Conservation (phyloP, 495 filamentous ascomycete genomes). For the Penicillium dipodomyicola region DNA sequence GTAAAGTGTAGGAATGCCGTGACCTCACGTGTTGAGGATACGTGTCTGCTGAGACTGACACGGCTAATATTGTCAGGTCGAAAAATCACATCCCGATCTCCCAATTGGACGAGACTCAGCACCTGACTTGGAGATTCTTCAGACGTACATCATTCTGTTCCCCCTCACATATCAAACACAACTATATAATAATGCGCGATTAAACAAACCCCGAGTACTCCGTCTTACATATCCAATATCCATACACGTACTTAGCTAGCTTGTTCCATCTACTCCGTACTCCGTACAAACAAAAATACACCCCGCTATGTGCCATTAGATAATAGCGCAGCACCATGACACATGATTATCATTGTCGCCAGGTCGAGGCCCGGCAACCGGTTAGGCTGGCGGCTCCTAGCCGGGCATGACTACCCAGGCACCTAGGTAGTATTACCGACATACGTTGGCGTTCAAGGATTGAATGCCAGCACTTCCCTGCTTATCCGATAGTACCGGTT, state of each 20-base stretch:
- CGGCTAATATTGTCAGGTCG: too few species aligned
- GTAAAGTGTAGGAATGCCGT: too few species aligned
- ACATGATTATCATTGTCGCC: conserved; percentile 23
- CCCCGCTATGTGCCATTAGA: conserved; percentile 17
- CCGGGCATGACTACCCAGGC: too few species aligned
- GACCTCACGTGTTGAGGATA: too few species aligned
- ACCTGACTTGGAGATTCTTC: conserved; percentile 7
- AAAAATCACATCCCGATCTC: conserved; percentile 3
- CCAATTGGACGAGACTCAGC: conserved; percentile 2
- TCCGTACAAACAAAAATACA: not conserved
- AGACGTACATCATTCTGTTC: too few species aligned
- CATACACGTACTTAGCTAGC: too few species aligned
- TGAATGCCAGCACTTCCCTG: not conserved
- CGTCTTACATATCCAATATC: not conserved
- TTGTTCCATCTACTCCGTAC: too few species aligned
- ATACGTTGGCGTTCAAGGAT: too few species aligned
- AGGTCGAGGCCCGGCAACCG: conserved; percentile 21
- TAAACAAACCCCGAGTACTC: not conserved
- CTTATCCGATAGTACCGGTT: not conserved
- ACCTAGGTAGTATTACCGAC: too few species aligned
- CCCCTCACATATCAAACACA: not conserved
- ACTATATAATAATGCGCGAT: not conserved
- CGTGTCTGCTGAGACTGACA: too few species aligned
- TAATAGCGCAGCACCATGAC: conserved; percentile 28
- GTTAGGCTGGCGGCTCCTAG: not conserved